phyloP scores from a whole-genome alignment of 1,284 basidiomycete genomes.

The Boletus sp. region DNA sequence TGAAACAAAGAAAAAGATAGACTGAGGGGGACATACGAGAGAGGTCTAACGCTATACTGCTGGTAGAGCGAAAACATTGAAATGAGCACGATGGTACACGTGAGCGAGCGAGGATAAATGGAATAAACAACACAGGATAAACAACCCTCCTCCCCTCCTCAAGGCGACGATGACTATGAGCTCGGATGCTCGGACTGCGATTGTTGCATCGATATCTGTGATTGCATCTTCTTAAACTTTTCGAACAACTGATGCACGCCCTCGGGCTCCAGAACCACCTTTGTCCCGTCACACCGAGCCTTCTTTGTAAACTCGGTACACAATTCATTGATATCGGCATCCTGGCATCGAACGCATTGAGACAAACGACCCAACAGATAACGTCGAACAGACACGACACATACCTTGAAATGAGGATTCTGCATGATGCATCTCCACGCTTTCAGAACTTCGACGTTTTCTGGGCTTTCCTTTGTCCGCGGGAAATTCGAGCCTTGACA shows the following conservation, averaged over 20 bases:
- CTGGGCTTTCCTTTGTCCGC: slow-evolving; percentile 62
- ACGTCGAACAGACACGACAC: slow-evolving; percentile 24
- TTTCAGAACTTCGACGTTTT: slow-evolving; percentile 71
- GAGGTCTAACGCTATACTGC: slow-evolving; percentile 12
- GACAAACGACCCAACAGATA: neutral
- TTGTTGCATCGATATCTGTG: slow-evolving; percentile 9
- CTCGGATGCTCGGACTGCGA: slow-evolving; percentile 7
- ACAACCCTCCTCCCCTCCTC: neutral
- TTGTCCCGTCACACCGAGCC: slow-evolving; percentile 76
- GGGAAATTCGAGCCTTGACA: slow-evolving; percentile 66
- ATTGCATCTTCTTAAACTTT: slow-evolving; percentile 38
- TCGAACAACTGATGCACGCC: slow-evolving; percentile 66
- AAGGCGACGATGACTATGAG: slow-evolving; percentile 11
- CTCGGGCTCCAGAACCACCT: slow-evolving; percentile 72
- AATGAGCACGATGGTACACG: slow-evolving; percentile 12
- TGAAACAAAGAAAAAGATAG: neutral
- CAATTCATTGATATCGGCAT: slow-evolving; percentile 71
- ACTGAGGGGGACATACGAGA: neutral
- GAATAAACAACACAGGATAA: slow-evolving; percentile 18
- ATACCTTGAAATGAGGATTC: slow-evolving; percentile 69
- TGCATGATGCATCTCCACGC: slow-evolving; percentile 74
- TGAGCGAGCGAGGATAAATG: slow-evolving; percentile 9
- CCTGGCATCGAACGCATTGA: slow-evolving; percentile 39
- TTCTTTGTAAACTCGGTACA: slow-evolving; percentile 76
- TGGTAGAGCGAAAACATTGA: neutral